Evolutionary conservation across 2,329 filamentous ascomycete genomes (phyloP).

Genomic region (Colletotrichum kahawae): DNA sequence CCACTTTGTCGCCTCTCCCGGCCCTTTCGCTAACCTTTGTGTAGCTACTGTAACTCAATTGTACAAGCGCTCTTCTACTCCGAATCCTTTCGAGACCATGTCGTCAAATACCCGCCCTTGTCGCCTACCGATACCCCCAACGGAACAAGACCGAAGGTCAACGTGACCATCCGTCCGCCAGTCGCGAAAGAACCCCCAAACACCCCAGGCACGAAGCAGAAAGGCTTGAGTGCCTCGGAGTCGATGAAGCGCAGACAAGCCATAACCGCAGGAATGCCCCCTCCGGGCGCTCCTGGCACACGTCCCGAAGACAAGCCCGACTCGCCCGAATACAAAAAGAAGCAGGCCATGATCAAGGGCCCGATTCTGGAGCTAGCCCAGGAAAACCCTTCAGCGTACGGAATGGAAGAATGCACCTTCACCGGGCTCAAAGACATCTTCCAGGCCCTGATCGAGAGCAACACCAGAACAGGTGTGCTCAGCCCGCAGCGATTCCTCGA

Average conservation of each 20-base stretch:
- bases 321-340: slow-evolving; percentile 97
- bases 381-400: slow-evolving; percentile 80
- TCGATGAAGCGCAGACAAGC: slow-evolving; percentile 61
- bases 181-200: slow-evolving; percentile 51
- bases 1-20: slow-evolving; percentile 7
- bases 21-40: neutral
- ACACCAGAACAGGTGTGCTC: slow-evolving; percentile 84
- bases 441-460: slow-evolving; percentile 82
- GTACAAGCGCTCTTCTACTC: slow-evolving; percentile 97
- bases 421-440: slow-evolving; percentile 97
- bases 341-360: slow-evolving; percentile 85
- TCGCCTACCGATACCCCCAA: slow-evolving; percentile 74
- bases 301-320: slow-evolving; percentile 92
- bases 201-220: slow-evolving; percentile 48
- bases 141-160: slow-evolving; percentile 58
- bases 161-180: slow-evolving; percentile 65
- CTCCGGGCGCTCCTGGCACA: slow-evolving; percentile 57
- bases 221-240: slow-evolving; percentile 59
- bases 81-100: slow-evolving; percentile 88
- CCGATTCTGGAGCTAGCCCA: slow-evolving; percentile 85
- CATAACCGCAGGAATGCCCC: slow-evolving; percentile 58
- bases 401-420: slow-evolving; percentile 94
- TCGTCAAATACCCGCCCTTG: slow-evolving; percentile 85
- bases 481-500: slow-evolving; percentile 94
- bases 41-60: slow-evolving; percentile 97